Evolutionary conservation across 2,329 filamentous ascomycete genomes (phyloP).

Genomic region (Fusarium paranaense): DNA sequence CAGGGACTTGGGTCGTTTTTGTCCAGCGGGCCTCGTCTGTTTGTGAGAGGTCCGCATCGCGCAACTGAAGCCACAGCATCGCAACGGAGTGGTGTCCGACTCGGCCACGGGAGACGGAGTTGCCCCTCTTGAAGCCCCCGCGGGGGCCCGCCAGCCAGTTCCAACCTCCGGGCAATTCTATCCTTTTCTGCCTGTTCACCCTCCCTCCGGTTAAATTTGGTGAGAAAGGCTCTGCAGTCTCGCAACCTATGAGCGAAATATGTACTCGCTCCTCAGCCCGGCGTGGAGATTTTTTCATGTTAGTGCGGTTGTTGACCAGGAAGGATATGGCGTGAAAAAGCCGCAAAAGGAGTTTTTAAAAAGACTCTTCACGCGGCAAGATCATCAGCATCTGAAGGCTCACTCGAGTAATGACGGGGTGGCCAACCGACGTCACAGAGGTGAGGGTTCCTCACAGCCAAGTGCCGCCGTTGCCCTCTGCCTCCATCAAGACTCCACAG

Average conservation of each 20-base stretch:
- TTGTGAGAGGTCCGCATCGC: constrained; percentile 21
- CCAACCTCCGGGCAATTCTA: constrained; percentile 14
- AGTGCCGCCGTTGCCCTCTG: constrained; percentile 26
- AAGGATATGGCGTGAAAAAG: constrained; percentile 2
- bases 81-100: constrained; percentile 32
- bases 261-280: constrained; percentile 10
- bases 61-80: constrained; percentile 6
- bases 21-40: constrained; percentile 1
- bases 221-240: constrained; percentile 24
- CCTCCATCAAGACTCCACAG: constrained; percentile 28
- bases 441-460: constrained; percentile 23
- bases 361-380: constrained; percentile 11
- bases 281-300: constrained; percentile 6
- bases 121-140: constrained; percentile 35
- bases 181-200: constrained; percentile 33
- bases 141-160: constrained; percentile 31
- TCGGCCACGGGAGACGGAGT: constrained; percentile 29
- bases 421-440: constrained; percentile 40
- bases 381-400: constrained; percentile 7
- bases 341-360: not conserved
- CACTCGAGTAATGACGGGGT: constrained; percentile 26
- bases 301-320: constrained; percentile 4
- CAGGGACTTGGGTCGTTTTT: constrained; percentile 8
- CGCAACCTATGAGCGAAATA: constrained; percentile 32
- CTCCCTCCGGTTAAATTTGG: constrained; percentile 34